phyloP scores from a whole-genome alignment of 2,329 filamentous ascomycete species.

The Catunica adiposa region DNA sequence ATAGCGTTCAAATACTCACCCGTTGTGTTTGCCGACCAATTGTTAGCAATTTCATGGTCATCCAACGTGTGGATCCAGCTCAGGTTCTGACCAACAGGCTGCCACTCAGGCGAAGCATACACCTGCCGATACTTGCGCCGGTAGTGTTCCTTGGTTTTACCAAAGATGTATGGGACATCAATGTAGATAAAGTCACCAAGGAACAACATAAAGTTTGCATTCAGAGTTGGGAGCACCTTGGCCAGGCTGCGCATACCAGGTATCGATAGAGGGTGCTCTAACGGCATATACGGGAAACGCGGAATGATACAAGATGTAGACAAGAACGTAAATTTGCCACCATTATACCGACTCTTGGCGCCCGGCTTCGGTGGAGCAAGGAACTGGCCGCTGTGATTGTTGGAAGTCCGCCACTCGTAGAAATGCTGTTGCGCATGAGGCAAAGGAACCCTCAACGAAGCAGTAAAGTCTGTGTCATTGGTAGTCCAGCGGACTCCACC shows the following conservation, averaged over 20 bases:
- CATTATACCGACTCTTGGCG: slow-evolving; percentile 38
- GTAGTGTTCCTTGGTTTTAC: slow-evolving; percentile 57
- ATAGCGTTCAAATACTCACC: slow-evolving; percentile 65
- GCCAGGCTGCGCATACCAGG: slow-evolving; percentile 66
- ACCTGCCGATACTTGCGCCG: slow-evolving; percentile 84
- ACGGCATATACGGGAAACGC: slow-evolving; percentile 72
- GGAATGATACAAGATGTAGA: slow-evolving; percentile 80
- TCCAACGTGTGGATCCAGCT: slow-evolving; percentile 97
- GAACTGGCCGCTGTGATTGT: slow-evolving; percentile 73
- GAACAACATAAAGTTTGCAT: slow-evolving; percentile 66
- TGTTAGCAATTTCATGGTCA: slow-evolving; percentile 91
- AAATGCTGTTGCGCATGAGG: slow-evolving; percentile 49
- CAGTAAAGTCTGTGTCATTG: slow-evolving; percentile 70
- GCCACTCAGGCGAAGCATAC: slow-evolving; percentile 92
- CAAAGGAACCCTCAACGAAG: slow-evolving; percentile 48
- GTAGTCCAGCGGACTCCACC: slow-evolving; percentile 49
- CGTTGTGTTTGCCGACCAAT: slow-evolving; percentile 72
- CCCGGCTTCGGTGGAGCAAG: slow-evolving; percentile 58
- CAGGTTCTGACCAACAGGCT: slow-evolving; percentile 54
- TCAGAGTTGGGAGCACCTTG: slow-evolving; percentile 50
- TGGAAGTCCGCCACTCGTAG: slow-evolving; percentile 76
- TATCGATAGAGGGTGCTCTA: slow-evolving; percentile 69
- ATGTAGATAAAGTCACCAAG: slow-evolving; percentile 81
- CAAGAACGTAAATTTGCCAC: slow-evolving; percentile 71
- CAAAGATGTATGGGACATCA: slow-evolving; percentile 72